Percentiles rank a stretch among this genome's conserved stretches.
Conservation (phyloP, 768 basidiomycete species). For the Porphyrellus cyaneotinctus region DNA sequence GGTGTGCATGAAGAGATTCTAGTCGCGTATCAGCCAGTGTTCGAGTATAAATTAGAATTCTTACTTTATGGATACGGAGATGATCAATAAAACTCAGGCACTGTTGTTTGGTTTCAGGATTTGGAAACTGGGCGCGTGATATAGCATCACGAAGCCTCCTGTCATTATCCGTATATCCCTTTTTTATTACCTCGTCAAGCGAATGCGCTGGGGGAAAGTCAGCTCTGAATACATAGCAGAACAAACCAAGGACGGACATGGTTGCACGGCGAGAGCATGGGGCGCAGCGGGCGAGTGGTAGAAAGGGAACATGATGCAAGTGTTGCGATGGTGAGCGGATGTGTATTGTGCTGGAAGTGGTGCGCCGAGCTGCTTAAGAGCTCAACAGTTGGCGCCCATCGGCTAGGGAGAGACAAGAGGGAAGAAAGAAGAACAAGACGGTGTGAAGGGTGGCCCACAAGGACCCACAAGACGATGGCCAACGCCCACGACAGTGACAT, state of each 20-base stretch:
- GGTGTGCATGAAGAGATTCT: constrained; percentile 26
- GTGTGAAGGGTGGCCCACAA: neutral
- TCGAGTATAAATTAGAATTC: neutral
- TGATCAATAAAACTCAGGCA: constrained; percentile 7
- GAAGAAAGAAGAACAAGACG: constrained; percentile 4
- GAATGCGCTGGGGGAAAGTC: constrained; percentile 1
- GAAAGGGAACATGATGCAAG: too few relatives aligned
- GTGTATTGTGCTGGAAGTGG: neutral
- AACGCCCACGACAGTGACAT: too few relatives aligned
- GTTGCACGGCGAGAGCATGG: neutral
- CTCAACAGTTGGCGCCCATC: neutral
- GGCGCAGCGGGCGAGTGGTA: neutral
- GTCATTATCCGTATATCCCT: neutral
- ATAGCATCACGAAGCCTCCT: constrained; percentile 2
- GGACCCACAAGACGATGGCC: neutral
- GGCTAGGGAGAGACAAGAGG: constrained; percentile 1
- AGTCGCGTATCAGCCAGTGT: constrained; percentile 4
- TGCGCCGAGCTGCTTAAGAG: neutral
- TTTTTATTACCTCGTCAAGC: constrained; percentile 5
- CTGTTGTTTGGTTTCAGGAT: neutral
- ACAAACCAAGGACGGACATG: constrained; percentile 10
- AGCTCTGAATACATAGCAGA: neutral
- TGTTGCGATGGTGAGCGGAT: neutral
- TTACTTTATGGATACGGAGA: constrained; percentile 23
- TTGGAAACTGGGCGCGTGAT: neutral